These are phyloP conservation scores for Miscanthus lutarioriparius DNA, from an alignment of 176 grass and related monocot species.

Conservation along the genomic window DNA sequence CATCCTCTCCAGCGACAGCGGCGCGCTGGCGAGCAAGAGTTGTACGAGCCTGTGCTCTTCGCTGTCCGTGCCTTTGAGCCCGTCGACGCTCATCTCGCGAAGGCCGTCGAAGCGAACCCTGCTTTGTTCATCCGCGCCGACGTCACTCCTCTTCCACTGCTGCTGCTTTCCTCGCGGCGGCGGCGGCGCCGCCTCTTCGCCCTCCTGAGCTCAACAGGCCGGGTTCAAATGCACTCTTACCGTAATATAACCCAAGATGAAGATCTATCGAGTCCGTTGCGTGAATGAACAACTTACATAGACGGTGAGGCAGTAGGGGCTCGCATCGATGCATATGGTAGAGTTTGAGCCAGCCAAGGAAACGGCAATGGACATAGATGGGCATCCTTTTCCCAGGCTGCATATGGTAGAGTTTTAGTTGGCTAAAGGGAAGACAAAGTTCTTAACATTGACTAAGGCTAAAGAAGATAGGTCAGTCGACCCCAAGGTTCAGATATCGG, in stretches of 20 bases:
- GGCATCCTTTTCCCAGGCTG: no score
- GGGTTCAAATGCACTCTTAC: neutral
- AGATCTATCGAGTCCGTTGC: no score
- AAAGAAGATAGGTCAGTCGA: no score
- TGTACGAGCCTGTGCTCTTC: neutral
- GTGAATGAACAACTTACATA: neutral
- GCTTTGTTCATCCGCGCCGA: neutral
- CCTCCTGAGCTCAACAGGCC: neutral
- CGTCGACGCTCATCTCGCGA: neutral
- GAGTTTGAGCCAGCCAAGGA: no score
- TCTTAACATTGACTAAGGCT: no score
- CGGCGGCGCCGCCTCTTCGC: neutral
- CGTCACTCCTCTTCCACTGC: neutral
- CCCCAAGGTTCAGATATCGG: no score
- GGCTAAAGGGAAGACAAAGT: no score
- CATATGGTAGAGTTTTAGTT: no score
- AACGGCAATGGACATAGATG: no score
- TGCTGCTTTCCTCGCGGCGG: no score
- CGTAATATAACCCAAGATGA: neutral
- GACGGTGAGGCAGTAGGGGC: neutral
- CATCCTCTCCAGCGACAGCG: neutral
- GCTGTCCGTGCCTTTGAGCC: neutral
- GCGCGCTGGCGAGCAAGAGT: neutral
- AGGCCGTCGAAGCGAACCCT: neutral
- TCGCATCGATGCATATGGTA: neutral